Evolutionary conservation across 148 eudicot species (phyloP).

Genomic region (Polygonum maritimum): DNA sequence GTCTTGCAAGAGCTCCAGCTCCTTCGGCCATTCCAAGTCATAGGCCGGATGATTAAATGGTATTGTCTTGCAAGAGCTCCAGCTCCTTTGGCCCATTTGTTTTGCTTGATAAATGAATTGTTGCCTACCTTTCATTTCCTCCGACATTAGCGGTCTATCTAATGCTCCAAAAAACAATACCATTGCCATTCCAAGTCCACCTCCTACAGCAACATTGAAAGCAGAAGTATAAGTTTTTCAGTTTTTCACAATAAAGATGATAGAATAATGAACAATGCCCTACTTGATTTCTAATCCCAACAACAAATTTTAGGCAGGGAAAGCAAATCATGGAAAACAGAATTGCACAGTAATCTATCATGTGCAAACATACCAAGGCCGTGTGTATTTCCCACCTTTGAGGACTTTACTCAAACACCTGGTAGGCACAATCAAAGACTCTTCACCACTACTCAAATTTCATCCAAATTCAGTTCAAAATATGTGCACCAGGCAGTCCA

Average conservation of each 20-base stretch:
- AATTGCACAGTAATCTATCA: neutral
- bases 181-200: conserved; percentile 80
- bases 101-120: conserved; percentile 60
- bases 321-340: neutral
- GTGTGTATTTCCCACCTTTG: neutral
- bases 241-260: neutral
- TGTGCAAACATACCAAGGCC: neutral
- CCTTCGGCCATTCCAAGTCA: no score
- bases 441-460: neutral
- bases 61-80: conserved; percentile 90
- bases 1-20: no score
- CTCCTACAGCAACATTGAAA: conserved; percentile 39
- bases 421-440: neutral
- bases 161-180: conserved; percentile 83
- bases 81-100: conserved; percentile 88
- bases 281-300: neutral
- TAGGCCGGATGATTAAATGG: no score
- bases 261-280: conserved; percentile 1
- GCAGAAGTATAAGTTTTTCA: neutral
- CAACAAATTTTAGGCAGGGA: neutral
- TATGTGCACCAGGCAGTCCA: no score
- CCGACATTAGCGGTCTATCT: conserved; percentile 68
- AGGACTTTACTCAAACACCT: conserved; percentile 22
- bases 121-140: conserved; percentile 63
- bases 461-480: no score